Percentiles rank a stretch among this genome's conserved stretches.
Evolutionary conservation across 495 filamentous ascomycete species (phyloP).

Genomic region (Patellaria atrata): DNA sequence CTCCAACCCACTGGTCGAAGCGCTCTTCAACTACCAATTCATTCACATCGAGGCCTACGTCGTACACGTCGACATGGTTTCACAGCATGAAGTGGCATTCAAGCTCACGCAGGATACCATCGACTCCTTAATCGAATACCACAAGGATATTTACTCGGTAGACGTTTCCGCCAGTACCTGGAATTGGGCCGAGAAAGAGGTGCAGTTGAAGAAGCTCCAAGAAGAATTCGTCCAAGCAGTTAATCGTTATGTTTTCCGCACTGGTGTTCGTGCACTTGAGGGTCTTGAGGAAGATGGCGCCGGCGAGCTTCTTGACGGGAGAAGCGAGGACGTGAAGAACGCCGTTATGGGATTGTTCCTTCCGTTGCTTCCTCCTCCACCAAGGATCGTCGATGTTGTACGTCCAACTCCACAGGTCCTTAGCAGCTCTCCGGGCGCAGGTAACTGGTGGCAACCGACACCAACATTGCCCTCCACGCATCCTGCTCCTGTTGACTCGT

Average conservation of each 20-base stretch:
- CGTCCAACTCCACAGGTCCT: slow-evolving; percentile 67
- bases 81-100: slow-evolving; percentile 93
- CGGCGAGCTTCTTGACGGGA: slow-evolving; percentile 80
- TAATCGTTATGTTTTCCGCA: slow-evolving; percentile 95
- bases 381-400: slow-evolving; percentile 81
- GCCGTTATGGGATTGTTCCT: slow-evolving; percentile 74
- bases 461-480: slow-evolving; percentile 35
- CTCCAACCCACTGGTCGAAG: slow-evolving; percentile 76
- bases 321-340: slow-evolving; percentile 86
- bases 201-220: slow-evolving; percentile 91
- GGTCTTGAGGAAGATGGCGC: slow-evolving; percentile 94
- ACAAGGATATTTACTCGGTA: slow-evolving; percentile 91
- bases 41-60: slow-evolving; percentile 95
- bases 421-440: slow-evolving; percentile 66
- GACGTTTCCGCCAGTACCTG: slow-evolving; percentile 81
- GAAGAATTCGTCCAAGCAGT: slow-evolving; percentile 94
- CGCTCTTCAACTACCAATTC: slow-evolving; percentile 85
- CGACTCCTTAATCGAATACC: slow-evolving; percentile 85
- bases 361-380: slow-evolving; percentile 83
- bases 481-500: slow-evolving; percentile 68
- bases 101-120: slow-evolving; percentile 97
- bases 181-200: slow-evolving; percentile 94
- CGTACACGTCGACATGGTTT: slow-evolving; percentile 98
- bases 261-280: slow-evolving; percentile 78
- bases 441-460: slow-evolving; percentile 64